phyloP scores from a whole-genome alignment of 768 basidiomycete genomes.

The Trametes elegans region DNA sequence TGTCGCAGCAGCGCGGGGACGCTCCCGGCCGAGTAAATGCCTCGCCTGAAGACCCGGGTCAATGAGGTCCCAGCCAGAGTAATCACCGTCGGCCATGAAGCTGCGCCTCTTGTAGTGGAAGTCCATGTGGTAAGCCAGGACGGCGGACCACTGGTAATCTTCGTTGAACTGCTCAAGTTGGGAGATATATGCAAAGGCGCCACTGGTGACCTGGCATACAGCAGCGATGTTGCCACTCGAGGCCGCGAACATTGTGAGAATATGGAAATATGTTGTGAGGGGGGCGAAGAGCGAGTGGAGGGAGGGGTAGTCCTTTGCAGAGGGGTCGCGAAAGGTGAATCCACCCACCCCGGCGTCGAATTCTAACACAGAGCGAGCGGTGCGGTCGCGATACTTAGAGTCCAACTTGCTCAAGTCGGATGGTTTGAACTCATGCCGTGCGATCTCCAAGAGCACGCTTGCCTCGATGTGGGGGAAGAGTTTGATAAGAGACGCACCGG shows the following conservation, averaged over 20 bases:
- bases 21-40: neutral
- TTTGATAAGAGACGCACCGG: neutral
- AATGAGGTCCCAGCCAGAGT: neutral
- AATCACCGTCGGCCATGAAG: conserved; percentile 1
- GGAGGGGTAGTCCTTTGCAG: conserved; percentile 17
- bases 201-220: neutral
- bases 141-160: conserved; percentile 12
- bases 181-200: neutral
- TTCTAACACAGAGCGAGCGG: conserved; percentile 3
- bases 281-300: conserved; percentile 11
- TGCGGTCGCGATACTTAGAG: conserved; percentile 15
- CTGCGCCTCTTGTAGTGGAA: neutral
- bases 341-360: conserved; percentile 5
- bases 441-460: conserved; percentile 1
- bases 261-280: conserved; percentile 16
- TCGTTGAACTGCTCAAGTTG: conserved; percentile 12
- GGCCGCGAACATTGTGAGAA: conserved; percentile 1
- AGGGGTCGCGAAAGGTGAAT: conserved; percentile 11
- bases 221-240: neutral
- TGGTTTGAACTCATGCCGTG: conserved; percentile 12
- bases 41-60: neutral
- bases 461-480: neutral
- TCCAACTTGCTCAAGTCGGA: conserved; percentile 23
- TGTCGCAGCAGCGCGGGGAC: neutral
- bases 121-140: conserved; percentile 14